Evolutionary conservation across 2,329 filamentous ascomycete genomes (phyloP).

Genomic region (Colletotrichum orchidophilum): DNA sequence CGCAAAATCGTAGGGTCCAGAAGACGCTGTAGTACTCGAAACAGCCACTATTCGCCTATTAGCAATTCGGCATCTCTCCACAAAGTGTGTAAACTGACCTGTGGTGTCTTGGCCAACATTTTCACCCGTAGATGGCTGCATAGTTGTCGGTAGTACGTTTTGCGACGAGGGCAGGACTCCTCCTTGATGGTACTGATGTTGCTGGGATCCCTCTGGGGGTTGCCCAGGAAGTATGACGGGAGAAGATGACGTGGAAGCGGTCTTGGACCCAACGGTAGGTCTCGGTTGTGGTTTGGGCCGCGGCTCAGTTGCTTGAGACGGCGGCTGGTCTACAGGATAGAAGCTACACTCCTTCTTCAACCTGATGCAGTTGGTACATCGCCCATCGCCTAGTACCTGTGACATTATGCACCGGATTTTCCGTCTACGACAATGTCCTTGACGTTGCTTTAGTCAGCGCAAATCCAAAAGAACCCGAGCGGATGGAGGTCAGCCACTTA

Average conservation of each 20-base stretch:
- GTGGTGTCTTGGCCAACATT: constrained; percentile 51
- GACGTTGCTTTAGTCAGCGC: constrained; percentile 19
- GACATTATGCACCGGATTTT: constrained; percentile 92
- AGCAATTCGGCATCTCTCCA: constrained; percentile 32
- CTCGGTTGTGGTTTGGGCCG: constrained; percentile 53
- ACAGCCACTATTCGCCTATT: constrained; percentile 43
- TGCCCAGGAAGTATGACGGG: constrained; percentile 55
- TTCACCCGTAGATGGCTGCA: constrained; percentile 50
- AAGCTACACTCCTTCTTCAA: constrained; percentile 96
- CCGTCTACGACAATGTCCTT: constrained; percentile 89
- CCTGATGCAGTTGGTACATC: constrained; percentile 92
- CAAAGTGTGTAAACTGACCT: constrained; percentile 47
- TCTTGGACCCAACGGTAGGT: constrained; percentile 49
- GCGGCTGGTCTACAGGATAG: constrained; percentile 84
- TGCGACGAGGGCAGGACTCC: constrained; percentile 56
- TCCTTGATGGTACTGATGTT: constrained; percentile 53
- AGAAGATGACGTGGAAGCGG: constrained; percentile 58
- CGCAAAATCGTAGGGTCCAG: constrained; percentile 49
- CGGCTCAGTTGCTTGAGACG: constrained; percentile 50
- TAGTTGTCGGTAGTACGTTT: constrained; percentile 54
- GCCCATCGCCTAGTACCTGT: constrained; percentile 74
- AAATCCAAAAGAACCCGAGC: not conserved
- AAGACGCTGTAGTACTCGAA: constrained; percentile 42
- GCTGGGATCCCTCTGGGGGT: constrained; percentile 51
- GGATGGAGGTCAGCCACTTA: constrained; percentile 62